Conservation (phyloP, 805 yeast species). For the Yamadazyma akitaensis region DNA sequence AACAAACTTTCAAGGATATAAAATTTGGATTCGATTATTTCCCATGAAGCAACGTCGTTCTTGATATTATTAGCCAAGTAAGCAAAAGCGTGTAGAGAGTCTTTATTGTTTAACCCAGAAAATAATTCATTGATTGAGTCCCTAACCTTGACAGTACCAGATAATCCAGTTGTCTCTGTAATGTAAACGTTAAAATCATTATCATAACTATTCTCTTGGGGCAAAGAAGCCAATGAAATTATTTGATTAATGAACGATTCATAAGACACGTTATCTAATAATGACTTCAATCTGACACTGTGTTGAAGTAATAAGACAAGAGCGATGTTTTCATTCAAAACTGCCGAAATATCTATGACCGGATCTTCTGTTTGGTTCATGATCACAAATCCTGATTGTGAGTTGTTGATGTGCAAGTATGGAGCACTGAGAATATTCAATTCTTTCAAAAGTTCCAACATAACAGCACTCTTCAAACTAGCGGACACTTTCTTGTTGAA, state of each 20-base stretch:
- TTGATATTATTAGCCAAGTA: neutral
- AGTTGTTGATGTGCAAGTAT: conserved; percentile 8
- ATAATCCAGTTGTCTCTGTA: conserved; percentile 69
- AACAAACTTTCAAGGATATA: conserved; percentile 41
- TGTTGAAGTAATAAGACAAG: conserved; percentile 22
- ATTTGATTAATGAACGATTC: conserved; percentile 26
- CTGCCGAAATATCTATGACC: conserved; percentile 6
- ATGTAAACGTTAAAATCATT: conserved; percentile 68
- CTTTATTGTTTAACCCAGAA: conserved; percentile 43
- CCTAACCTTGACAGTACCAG: conserved; percentile 52
- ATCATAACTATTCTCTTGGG: conserved; percentile 48
- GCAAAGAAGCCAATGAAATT: conserved; percentile 37
- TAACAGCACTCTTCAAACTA: conserved; percentile 15
- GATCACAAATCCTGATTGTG: conserved; percentile 1
- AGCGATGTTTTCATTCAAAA: conserved; percentile 10
- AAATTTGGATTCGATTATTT: conserved; percentile 37
- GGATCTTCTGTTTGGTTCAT: conserved; percentile 12
- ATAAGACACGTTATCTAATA: conserved; percentile 8
- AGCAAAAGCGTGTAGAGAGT: conserved; percentile 28
- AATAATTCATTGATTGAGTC: conserved; percentile 59
- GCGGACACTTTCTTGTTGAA: conserved; percentile 24
- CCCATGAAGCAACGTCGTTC: conserved; percentile 20
- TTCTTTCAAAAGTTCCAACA: conserved; percentile 21
- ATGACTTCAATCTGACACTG: conserved; percentile 17
- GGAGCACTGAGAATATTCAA: conserved; percentile 13